These are phyloP conservation scores for Telopea speciosissima DNA, from an alignment of 177 flowering plant species.

Conservation along the genomic window DNA sequence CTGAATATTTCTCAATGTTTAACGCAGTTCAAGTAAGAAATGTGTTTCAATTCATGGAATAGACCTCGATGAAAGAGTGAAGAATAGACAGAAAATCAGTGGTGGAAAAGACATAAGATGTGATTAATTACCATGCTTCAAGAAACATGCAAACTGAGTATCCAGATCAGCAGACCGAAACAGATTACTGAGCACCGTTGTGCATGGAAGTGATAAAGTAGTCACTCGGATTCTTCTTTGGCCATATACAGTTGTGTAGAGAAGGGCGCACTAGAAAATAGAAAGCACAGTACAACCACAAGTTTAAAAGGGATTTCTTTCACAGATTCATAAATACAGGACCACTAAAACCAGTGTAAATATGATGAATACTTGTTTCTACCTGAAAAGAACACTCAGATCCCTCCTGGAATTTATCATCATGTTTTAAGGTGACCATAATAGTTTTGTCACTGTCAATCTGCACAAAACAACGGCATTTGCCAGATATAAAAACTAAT, in stretches of 20 bases:
- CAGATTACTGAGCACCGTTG: constrained; percentile 70
- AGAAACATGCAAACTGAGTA: constrained; percentile 76
- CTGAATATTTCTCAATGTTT: not conserved
- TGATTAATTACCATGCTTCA: constrained; percentile 70
- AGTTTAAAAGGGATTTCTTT: not conserved
- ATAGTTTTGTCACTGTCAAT: constrained; percentile 94
- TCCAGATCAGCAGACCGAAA: constrained; percentile 96
- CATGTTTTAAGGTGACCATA: constrained; percentile 90
- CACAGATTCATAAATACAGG: not conserved
- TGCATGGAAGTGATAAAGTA: constrained; percentile 84
- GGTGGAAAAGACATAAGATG: not conserved
- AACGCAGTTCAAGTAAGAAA: not conserved
- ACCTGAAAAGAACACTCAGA: constrained; percentile 97
- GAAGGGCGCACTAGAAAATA: constrained; percentile 83
- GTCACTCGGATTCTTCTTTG: constrained; percentile 94
- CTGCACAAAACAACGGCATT: constrained; percentile 39
- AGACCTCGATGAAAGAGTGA: not conserved
- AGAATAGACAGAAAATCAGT: not conserved
- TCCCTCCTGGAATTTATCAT: constrained; percentile 92
- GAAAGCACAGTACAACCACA: constrained; percentile 8
- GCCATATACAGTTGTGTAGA: constrained; percentile 91
- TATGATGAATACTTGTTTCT: not conserved
- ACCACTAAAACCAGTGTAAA: not conserved
- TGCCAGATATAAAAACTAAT: constrained; percentile 5
- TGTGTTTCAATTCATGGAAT: not conserved